A percentile compares a stretch with the other conserved stretches of the same genome.
Evolutionary conservation across 371 early-diverging fungal species (phyloP).

Genomic region (Haplosporangium sp.): DNA sequence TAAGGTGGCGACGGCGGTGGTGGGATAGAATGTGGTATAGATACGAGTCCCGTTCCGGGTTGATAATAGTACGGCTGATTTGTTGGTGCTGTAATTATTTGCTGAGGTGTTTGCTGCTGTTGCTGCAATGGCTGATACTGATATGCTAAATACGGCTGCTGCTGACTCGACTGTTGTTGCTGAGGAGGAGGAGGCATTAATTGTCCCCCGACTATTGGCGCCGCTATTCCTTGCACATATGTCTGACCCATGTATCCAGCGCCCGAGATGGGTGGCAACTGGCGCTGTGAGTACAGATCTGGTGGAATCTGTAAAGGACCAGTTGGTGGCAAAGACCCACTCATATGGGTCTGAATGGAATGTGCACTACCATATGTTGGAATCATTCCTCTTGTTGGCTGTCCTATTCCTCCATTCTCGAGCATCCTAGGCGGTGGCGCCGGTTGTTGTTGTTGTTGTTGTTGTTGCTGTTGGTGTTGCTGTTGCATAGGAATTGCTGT

Average conservation of each 20-base stretch:
- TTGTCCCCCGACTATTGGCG: background rate
- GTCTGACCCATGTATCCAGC: background rate
- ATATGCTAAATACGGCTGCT: background rate
- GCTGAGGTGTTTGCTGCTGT: background rate
- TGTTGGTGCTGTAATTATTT: slow-evolving; percentile 13
- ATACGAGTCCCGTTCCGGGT: slow-evolving; percentile 29
- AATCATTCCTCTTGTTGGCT: no score
- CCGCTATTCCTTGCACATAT: background rate
- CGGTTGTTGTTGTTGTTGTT: slow-evolving; percentile 3
- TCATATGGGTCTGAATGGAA: slow-evolving; percentile 12
- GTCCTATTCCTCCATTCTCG: no score
- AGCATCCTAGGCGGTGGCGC: slow-evolving; percentile 3
- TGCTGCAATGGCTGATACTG: slow-evolving; percentile 2
- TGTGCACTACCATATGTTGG: background rate
- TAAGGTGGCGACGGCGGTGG: slow-evolving; percentile 1
- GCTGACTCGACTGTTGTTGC: background rate
- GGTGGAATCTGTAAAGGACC: slow-evolving; percentile 1
- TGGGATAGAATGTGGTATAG: slow-evolving; percentile 16
- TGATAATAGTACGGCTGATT: slow-evolving; percentile 30
- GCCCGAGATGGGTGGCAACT: background rate
- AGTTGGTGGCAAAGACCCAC: slow-evolving; percentile 2
- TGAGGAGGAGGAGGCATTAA: slow-evolving; percentile 3
- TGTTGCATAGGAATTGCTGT: background rate
- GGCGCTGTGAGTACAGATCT: background rate
- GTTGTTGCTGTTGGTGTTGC: slow-evolving; percentile 2